Conservation (phyloP, 1,139 yeast species). For the Debaryomyces fabryi region DNA sequence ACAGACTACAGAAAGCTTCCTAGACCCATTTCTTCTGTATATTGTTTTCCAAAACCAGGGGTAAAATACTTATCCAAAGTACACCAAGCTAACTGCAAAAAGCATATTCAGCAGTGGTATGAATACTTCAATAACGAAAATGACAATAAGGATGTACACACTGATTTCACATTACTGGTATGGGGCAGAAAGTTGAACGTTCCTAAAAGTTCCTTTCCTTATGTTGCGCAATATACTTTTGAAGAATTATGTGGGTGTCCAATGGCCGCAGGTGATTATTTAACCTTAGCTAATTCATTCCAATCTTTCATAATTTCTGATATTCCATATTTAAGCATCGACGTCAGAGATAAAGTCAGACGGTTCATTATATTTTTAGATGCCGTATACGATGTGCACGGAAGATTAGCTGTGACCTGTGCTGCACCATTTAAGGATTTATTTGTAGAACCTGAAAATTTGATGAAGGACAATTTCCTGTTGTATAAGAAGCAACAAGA, state of each 20-base stretch:
- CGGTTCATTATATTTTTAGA: constrained; percentile 92
- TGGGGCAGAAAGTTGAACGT: constrained; percentile 88
- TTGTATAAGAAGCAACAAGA: constrained; percentile 41
- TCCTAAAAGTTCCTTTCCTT: constrained; percentile 74
- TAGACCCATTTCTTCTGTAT: constrained; percentile 79
- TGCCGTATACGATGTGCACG: constrained; percentile 90
- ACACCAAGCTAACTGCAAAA: constrained; percentile 49
- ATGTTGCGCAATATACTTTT: constrained; percentile 89
- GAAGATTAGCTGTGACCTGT: constrained; percentile 84
- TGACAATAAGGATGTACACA: constrained; percentile 29
- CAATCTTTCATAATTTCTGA: constrained; percentile 84
- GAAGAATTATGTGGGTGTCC: constrained; percentile 84
- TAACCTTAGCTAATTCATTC: constrained; percentile 78
- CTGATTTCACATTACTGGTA: constrained; percentile 53
- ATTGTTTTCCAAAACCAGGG: constrained; percentile 73
- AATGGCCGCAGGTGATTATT: constrained; percentile 93
- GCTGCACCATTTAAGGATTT: constrained; percentile 83
- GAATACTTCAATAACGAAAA: constrained; percentile 67
- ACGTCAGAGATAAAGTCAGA: constrained; percentile 81
- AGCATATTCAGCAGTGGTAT: constrained; percentile 81
- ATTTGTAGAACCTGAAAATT: constrained; percentile 81
- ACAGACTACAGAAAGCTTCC: constrained; percentile 92
- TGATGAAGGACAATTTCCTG: constrained; percentile 57
- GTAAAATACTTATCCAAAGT: constrained; percentile 57
- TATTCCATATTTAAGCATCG: constrained; percentile 79